Base-by-base conservation (phyloP, 257 asterid species). In the Verbascum thapsus region DNA sequence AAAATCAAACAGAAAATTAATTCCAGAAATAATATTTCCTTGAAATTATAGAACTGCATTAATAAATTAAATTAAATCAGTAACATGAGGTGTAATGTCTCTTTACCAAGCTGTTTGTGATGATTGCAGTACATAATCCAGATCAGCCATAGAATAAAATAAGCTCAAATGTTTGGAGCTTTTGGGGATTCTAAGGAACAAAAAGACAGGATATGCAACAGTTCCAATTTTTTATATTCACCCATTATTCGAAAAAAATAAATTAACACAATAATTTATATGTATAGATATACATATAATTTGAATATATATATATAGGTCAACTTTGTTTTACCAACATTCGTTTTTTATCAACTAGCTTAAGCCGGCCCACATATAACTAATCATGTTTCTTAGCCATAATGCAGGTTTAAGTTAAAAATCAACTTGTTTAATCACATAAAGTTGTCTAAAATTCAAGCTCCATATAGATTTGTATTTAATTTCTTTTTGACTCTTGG, bases 351-450 rank as follows among this genome's bases (percentile, higher is more conserved):
- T 38, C 22, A 78, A 51, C 44, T 37, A 55, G 58, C 16, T 37
- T 40, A 59, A 82, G 82, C 72, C 85, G 85, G 85, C 72, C 85
- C 85, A 76, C 82, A 67, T 55, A 74, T 73, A n/a, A n/a, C 82
- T 68, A 73, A 67, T 76, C 85, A 76, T 80, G 80, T 76, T 80
- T 64, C 65, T 61, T 76, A 71, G 66, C 78, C 71, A 80, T 68
- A 70, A 73, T 76, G 72, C 67, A 50, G 3, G 32, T 54, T 54
- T 34, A 7, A n/a, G 3, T 10, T 15, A 44, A 32, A 26, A 26
- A 26, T 26, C 61, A 54, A 32, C 61, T 16, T 41, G 47, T 41
- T 41, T 41, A 41, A 9, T 41, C n/a, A 13, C n/a, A 6, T 41
- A 7, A 41, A 41, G 47, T 9, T 41, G n/a, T 9, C 32, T 1